These are phyloP conservation scores for Glonium stellatum DNA, from an alignment of 495 filamentous ascomycete species.

Conservation along the genomic window DNA sequence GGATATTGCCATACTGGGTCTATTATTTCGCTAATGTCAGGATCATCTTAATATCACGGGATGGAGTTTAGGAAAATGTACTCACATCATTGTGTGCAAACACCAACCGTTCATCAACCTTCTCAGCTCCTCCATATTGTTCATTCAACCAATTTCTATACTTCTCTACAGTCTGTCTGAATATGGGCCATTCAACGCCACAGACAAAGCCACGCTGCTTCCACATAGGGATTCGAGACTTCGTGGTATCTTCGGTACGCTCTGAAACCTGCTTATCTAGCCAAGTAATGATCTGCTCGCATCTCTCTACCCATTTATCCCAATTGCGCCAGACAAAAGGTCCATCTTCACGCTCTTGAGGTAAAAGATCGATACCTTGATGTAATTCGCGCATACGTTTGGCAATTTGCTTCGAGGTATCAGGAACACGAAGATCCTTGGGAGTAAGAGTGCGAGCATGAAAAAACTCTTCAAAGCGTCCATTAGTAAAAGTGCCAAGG, in stretches of 20 bases:
- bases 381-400: conserved; percentile 97
- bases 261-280: conserved; percentile 62
- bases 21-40: conserved; percentile 34
- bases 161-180: conserved; percentile 65
- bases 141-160: conserved; percentile 69
- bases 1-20: conserved; percentile 98
- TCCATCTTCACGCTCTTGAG: conserved; percentile 67
- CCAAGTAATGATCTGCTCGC: conserved; percentile 67
- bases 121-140: conserved; percentile 59
- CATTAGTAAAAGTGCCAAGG: conserved; percentile 90
- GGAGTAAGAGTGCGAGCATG: conserved; percentile 72
- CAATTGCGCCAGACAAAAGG: conserved; percentile 85
- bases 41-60: background rate
- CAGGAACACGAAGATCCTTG: conserved; percentile 68
- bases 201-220: conserved; percentile 68
- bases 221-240: conserved; percentile 47
- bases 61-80: conserved; percentile 8
- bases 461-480: conserved; percentile 93
- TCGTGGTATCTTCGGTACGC: conserved; percentile 34
- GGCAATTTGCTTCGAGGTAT: conserved; percentile 87
- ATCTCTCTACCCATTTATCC: conserved; percentile 87
- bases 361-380: conserved; percentile 79
- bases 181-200: conserved; percentile 76
- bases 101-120: conserved; percentile 67
- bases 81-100: conserved; percentile 97